Evolutionary conservation across 768 basidiomycete species (phyloP).

Genomic region (Termitomyces sp.): DNA sequence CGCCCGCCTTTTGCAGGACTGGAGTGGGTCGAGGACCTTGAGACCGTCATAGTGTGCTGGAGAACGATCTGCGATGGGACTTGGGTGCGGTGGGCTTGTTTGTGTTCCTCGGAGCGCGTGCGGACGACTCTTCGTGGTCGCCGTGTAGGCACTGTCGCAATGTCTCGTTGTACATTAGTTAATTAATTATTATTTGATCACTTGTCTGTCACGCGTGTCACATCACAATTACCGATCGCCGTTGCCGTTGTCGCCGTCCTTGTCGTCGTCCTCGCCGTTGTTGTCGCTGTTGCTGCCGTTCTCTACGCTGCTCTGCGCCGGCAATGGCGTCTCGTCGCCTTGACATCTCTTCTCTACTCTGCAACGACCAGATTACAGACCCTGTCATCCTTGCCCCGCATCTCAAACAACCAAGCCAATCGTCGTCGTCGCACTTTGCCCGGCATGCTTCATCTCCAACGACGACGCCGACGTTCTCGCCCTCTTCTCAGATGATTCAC

Average conservation of each 20-base stretch:
- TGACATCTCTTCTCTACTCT: slow-evolving; percentile 74
- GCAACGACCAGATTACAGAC: slow-evolving; percentile 39
- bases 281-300: not conserved
- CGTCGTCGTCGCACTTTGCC: slow-evolving; percentile 15
- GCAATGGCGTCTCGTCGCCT: slow-evolving; percentile 66
- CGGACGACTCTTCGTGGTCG: slow-evolving; percentile 61
- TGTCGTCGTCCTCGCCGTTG: not conserved
- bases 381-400: slow-evolving; percentile 23
- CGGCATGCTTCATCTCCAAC: slow-evolving; percentile 10
- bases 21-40: slow-evolving; percentile 80
- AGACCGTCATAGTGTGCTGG: slow-evolving; percentile 83
- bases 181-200: not conserved
- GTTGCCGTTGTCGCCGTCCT: slow-evolving; percentile 9
- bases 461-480: slow-evolving; percentile 12
- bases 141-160: slow-evolving; percentile 76
- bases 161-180: slow-evolving; percentile 80
- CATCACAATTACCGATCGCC: slow-evolving; percentile 3
- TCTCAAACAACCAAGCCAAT: slow-evolving; percentile 15
- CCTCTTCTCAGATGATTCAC: slow-evolving; percentile 12
- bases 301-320: slow-evolving; percentile 12
- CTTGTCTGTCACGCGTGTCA: slow-evolving; percentile 11
- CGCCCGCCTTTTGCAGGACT: slow-evolving; percentile 64
- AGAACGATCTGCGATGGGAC: slow-evolving; percentile 73
- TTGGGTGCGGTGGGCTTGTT: slow-evolving; percentile 74
- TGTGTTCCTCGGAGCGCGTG: slow-evolving; percentile 13